A percentile compares a stretch with the other conserved stretches of the same genome.
These are phyloP conservation scores for Caloboletus firmus DNA, from an alignment of 1,284 basidiomycete species.

Conservation along the genomic window DNA sequence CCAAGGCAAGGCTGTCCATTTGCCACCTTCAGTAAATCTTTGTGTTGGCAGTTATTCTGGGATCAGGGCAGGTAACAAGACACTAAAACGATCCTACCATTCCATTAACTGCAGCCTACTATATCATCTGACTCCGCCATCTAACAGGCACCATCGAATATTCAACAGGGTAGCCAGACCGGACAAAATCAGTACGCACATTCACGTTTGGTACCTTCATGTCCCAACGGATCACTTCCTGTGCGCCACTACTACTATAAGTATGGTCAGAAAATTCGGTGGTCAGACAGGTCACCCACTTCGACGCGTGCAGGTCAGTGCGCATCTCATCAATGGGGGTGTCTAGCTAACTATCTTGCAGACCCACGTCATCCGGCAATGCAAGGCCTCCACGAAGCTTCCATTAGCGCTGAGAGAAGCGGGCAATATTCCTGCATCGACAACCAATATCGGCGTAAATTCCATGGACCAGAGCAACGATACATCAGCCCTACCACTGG, in stretches of 20 bases:
- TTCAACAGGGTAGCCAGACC: neutral
- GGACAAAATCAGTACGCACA: neutral
- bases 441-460: conserved; percentile 18
- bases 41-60: neutral
- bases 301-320: conserved; percentile 13
- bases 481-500: conserved; percentile 26
- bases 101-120: too few relatives aligned
- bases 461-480: conserved; percentile 19
- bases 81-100: too few relatives aligned
- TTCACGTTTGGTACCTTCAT: neutral
- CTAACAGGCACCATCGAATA: neutral
- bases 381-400: neutral
- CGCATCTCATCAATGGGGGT: neutral
- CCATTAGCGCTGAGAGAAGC: neutral
- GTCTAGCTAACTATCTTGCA: neutral
- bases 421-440: conserved; percentile 15
- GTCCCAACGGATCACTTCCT: neutral
- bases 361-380: neutral
- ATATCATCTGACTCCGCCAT: neutral
- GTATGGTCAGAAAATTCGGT: neutral
- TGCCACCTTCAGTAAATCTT: too few relatives aligned
- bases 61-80: neutral
- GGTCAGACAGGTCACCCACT: neutral
- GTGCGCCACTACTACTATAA: conserved; percentile 13
- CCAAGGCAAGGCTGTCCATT: too few relatives aligned